phyloP scores from a whole-genome alignment of 768 basidiomycete genomes.

The Tulasnella sp. region DNA sequence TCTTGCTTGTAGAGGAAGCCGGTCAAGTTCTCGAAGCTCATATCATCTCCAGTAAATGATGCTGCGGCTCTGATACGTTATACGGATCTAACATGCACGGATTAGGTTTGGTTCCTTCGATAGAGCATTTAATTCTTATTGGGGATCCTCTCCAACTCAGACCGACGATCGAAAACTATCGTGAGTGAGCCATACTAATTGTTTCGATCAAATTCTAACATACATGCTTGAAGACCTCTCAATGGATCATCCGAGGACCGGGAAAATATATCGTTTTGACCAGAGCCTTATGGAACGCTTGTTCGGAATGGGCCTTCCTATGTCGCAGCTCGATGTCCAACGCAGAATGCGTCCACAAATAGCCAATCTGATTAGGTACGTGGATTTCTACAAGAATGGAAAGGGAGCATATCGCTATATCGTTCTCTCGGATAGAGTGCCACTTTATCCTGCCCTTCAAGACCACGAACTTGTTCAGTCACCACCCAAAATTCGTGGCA shows the following conservation, averaged over 20 bases:
- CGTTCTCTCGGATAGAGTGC: slow-evolving; percentile 39
- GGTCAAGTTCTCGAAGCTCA: slow-evolving; percentile 81
- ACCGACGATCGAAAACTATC: slow-evolving; percentile 59
- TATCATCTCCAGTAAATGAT: slow-evolving; percentile 48
- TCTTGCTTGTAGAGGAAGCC: slow-evolving; percentile 73
- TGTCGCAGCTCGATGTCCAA: slow-evolving; percentile 70
- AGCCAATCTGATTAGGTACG: slow-evolving; percentile 55
- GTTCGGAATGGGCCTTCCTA: slow-evolving; percentile 49
- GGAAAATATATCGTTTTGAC: slow-evolving; percentile 58
- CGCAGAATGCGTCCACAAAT: slow-evolving; percentile 71
- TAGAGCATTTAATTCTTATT: slow-evolving; percentile 74
- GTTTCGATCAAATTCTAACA: not conserved
- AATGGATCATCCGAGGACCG: slow-evolving; percentile 57
- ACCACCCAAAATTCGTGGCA: slow-evolving; percentile 58
- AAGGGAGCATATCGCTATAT: too few species aligned
- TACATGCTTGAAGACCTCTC: slow-evolving; percentile 50
- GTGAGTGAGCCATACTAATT: slow-evolving; percentile 50
- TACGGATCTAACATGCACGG: slow-evolving; percentile 35
- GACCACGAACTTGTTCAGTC: slow-evolving; percentile 51
- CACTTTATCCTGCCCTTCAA: slow-evolving; percentile 56
- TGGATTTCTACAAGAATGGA: slow-evolving; percentile 31
- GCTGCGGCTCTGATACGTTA: slow-evolving; percentile 35
- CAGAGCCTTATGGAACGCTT: slow-evolving; percentile 75
- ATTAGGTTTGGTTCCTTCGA: slow-evolving; percentile 50
- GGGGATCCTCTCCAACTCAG: slow-evolving; percentile 75